Percentiles rank a stretch among this genome's conserved stretches.
phyloP scores from a whole-genome alignment of 805 yeast species.

The Teunomyces tritomae region DNA sequence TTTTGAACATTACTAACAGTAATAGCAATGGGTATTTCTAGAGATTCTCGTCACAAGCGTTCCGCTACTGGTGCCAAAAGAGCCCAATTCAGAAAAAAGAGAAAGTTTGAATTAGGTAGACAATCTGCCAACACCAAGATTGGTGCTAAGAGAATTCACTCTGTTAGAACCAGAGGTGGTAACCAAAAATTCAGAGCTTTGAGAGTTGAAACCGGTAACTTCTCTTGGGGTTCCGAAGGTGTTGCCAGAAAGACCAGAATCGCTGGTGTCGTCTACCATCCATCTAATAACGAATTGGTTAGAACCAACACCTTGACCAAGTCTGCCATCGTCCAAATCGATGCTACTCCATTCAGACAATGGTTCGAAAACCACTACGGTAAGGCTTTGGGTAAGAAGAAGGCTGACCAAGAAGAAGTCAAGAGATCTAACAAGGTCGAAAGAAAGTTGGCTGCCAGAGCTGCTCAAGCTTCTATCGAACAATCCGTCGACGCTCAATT shows the following conservation, averaged over 20 bases:
- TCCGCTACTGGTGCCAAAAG: slow-evolving; percentile 99
- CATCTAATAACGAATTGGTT: slow-evolving; percentile 98
- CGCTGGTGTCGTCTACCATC: slow-evolving; percentile 97
- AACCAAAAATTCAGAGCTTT: slow-evolving; percentile 99
- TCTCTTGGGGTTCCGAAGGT: slow-evolving; percentile 99
- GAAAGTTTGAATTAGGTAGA: slow-evolving; percentile 99
- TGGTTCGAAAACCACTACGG: slow-evolving; percentile 99
- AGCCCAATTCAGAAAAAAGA: slow-evolving; percentile 99
- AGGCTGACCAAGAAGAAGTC: slow-evolving; percentile 49
- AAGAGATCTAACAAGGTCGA: slow-evolving; percentile 75
- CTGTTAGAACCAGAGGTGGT: slow-evolving; percentile 99
- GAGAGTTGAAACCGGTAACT: slow-evolving; percentile 98
- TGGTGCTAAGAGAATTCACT: slow-evolving; percentile 97
- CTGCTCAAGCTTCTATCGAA: slow-evolving; percentile 81
- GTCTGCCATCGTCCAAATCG: slow-evolving; percentile 98
- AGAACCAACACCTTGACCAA: slow-evolving; percentile 99
- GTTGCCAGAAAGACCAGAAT: slow-evolving; percentile 98
- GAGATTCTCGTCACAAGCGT: slow-evolving; percentile 99
- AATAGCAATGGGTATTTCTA: slow-evolving; percentile 94
- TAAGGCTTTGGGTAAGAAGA: slow-evolving; percentile 85
- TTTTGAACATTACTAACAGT: slow-evolving; percentile 17
- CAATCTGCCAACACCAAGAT: slow-evolving; percentile 99
- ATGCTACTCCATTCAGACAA: slow-evolving; percentile 99
- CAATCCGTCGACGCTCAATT: slow-evolving; percentile 92
- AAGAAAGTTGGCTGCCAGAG: slow-evolving; percentile 93